Evolutionary conservation across 2,329 filamentous ascomycete genomes (phyloP), one percentile per base, ranked within the genome.

Genomic region (Epichloe sibirici): DNA sequence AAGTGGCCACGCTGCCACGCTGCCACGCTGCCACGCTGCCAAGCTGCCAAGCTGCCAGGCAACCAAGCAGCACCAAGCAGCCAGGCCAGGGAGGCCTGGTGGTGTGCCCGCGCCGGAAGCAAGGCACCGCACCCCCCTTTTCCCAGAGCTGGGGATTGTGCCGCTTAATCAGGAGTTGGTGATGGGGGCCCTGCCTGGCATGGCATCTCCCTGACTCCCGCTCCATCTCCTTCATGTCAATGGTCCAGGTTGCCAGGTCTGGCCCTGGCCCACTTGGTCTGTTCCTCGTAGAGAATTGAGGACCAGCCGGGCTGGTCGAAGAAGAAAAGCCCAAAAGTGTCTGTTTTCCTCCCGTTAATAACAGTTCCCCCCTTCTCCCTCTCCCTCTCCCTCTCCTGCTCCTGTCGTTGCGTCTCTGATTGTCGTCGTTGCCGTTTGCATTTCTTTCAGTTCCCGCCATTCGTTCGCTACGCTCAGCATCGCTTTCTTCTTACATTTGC

Each of bases 401-500:
- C 57, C 57, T 53, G 59, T 53, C 55, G 53, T 59, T 3, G 31
- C 54, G 51, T 58, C 51, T 57, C 55, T 54, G 57, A 58, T 58
- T 58, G 54, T 58, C 56, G 55, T 62, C 57, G 62, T 45, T 57
- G 62, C 42, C 49, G 62, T 57, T 59, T 56, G 56, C 57, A 48
- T 59, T 57, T 56, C 53, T 57, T 68, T 69, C 61, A 58, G 62
- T 70, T 69, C 65, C 59, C 56, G 64, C 63, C 68, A 55, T 64
- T 70, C 67, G 66, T 69, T 70, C 66, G 62, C 62, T 59, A 58
- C 61, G 62, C 57, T 51, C 58, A 56, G 61, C 63, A 63, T 64
- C 61, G 52, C 52, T 56, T 56, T 45, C 43, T n/a, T 51, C 44
- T 55, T 28, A 35, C 25, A 45, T 25, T 28, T 35, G 46, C 49